Conservation (phyloP, 441 rosid genomes). For the Capsella rubella region DNA sequence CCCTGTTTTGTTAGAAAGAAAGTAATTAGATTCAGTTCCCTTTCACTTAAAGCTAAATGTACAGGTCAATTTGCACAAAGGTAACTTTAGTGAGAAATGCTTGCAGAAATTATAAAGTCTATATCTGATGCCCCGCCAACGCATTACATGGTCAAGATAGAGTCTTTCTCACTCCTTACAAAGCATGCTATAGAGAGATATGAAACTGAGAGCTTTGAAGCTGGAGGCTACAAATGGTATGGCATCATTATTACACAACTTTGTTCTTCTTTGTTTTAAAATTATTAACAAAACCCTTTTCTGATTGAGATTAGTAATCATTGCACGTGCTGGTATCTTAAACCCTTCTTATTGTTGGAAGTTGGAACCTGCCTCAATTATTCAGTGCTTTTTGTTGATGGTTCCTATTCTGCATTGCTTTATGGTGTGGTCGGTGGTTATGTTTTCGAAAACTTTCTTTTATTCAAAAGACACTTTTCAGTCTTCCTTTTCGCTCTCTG, state of each 20-base stretch:
- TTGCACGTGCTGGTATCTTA: slow-evolving; percentile 5
- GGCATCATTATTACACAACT: neutral
- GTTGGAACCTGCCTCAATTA: slow-evolving; percentile 7
- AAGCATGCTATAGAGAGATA: slow-evolving; percentile 56
- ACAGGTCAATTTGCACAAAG: neutral
- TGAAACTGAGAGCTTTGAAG: slow-evolving; percentile 69
- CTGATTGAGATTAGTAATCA: slow-evolving; percentile 5
- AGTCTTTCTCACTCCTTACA: slow-evolving; percentile 55
- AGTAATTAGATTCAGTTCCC: neutral
- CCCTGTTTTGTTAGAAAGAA: slow-evolving; percentile 5
- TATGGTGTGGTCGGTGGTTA: slow-evolving; percentile 1
- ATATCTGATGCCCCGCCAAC: slow-evolving; percentile 53
- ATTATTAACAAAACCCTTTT: slow-evolving; percentile 1
- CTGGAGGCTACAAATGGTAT: slow-evolving; percentile 80
- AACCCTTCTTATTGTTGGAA: slow-evolving; percentile 1
- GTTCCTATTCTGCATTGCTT: neutral
- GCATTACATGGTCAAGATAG: slow-evolving; percentile 59
- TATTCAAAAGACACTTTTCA: neutral
- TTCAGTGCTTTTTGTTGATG: slow-evolving; percentile 6
- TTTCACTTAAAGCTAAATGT: neutral
- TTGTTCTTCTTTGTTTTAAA: slow-evolving; percentile 16
- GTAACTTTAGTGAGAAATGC: slow-evolving; percentile 13
- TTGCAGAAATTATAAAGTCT: slow-evolving; percentile 43
- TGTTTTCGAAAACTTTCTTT: slow-evolving; percentile 17
- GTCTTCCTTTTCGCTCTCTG: neutral